These are phyloP conservation scores for Pyrenopolyporus hunteri DNA, from an alignment of 495 filamentous ascomycete species.

Conservation along the genomic window DNA sequence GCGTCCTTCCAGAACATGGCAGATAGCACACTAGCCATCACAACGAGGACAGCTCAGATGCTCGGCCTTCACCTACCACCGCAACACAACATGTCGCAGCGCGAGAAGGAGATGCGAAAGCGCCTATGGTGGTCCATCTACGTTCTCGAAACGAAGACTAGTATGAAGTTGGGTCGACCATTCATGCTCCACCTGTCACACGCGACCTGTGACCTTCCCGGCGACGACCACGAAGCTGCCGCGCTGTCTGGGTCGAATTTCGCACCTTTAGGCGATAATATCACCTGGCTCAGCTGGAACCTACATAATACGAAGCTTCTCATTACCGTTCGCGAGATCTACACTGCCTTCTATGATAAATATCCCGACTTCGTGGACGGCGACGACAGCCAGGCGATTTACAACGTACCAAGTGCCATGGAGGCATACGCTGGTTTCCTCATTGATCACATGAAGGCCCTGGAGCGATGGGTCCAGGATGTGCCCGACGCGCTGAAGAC, in stretches of 20 bases:
- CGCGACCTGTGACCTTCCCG: conserved; percentile 45
- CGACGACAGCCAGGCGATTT: conserved; percentile 8
- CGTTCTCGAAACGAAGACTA: conserved; percentile 50
- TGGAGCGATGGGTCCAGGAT: conserved; percentile 46
- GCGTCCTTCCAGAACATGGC: conserved; percentile 57
- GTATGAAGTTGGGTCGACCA: conserved; percentile 58
- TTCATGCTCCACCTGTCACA: conserved; percentile 42
- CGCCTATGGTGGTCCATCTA: conserved; percentile 60
- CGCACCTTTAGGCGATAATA: conserved; percentile 36
- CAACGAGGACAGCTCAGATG: conserved; percentile 51
- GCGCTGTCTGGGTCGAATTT: conserved; percentile 44
- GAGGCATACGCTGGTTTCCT: conserved; percentile 43
- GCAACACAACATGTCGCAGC: conserved; percentile 38
- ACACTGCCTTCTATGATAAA: conserved; percentile 45
- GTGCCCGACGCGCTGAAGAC: conserved; percentile 51
- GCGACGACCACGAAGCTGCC: conserved; percentile 38
- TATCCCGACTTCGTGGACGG: conserved; percentile 18
- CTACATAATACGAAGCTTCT: conserved; percentile 48
- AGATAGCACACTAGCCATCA: conserved; percentile 45
- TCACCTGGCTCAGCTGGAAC: conserved; percentile 42
- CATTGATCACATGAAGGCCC: conserved; percentile 23
- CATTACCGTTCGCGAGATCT: conserved; percentile 45
- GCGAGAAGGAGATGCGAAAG: conserved; percentile 47
- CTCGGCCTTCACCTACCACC: conserved; percentile 58
- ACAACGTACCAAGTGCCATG: conserved; percentile 14